Evolutionary conservation across 2,329 filamentous ascomycete species (phyloP).

Genomic region (Aureobasidium sp.): DNA sequence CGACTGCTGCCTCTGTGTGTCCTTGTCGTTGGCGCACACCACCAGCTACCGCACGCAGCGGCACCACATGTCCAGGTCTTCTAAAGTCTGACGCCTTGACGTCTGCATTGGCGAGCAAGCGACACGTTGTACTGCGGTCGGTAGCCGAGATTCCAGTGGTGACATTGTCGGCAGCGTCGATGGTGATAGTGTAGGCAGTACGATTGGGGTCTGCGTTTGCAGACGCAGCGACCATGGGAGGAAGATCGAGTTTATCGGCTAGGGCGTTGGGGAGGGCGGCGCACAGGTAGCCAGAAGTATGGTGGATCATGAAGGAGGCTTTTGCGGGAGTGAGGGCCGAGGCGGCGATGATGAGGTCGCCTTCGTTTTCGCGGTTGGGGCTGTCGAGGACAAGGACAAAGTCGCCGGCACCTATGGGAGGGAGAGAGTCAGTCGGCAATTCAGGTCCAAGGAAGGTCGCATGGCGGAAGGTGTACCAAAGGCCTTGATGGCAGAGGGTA

Average conservation of each 20-base stretch:
- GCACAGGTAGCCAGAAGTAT: slow-evolving; percentile 86
- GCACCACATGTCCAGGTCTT: slow-evolving; percentile 84
- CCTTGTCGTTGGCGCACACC: slow-evolving; percentile 74
- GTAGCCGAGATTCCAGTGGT: slow-evolving; percentile 87
- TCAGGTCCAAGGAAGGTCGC: background rate
- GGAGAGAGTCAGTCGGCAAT: slow-evolving; percentile 1
- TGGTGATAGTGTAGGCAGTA: slow-evolving; percentile 87
- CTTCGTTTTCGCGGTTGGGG: slow-evolving; percentile 90
- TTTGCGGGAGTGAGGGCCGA: slow-evolving; percentile 76
- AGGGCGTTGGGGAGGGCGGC: slow-evolving; percentile 67
- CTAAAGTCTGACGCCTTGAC: slow-evolving; percentile 58
- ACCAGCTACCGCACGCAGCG: slow-evolving; percentile 69
- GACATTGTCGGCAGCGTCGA: slow-evolving; percentile 68
- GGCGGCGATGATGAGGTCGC: slow-evolving; percentile 93
- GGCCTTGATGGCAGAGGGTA: slow-evolving; percentile 34
- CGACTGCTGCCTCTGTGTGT: slow-evolving; percentile 89
- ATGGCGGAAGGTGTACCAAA: slow-evolving; percentile 26
- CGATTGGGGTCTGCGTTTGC: slow-evolving; percentile 72
- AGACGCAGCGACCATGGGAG: slow-evolving; percentile 71
- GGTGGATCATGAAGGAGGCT: slow-evolving; percentile 92
- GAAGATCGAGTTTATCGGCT: slow-evolving; percentile 65
- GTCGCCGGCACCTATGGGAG: slow-evolving; percentile 53
- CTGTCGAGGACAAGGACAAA: slow-evolving; percentile 96
- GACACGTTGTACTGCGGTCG: slow-evolving; percentile 77
- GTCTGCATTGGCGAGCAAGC: slow-evolving; percentile 64